Conservation (phyloP, 169 alveolate genomes). For the Plasmodium coatneyi region DNA sequence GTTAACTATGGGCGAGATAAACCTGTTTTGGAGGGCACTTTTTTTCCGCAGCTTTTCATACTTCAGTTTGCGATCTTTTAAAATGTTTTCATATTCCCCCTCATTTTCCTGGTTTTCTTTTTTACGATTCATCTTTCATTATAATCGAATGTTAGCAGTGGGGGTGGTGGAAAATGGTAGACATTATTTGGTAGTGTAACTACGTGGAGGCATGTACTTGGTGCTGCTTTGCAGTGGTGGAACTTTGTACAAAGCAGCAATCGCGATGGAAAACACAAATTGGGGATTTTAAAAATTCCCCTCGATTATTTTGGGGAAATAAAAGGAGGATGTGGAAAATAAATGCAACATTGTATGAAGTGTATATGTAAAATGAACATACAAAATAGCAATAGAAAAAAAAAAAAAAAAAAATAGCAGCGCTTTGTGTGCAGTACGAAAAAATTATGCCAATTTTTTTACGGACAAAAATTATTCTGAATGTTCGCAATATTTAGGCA, state of each 20-base stretch:
- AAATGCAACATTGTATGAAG: background rate
- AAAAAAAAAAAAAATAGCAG: background rate
- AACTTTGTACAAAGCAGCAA: background rate
- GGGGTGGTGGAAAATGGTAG: background rate
- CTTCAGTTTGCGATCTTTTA: slow-evolving; percentile 53
- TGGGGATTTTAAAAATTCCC: background rate
- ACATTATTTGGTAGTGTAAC: background rate
- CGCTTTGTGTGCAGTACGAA: slow-evolving; percentile 13
- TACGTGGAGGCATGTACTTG: background rate
- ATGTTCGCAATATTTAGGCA: slow-evolving; percentile 6
- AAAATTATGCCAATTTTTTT: background rate
- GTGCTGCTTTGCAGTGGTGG: background rate
- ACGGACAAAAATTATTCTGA: slow-evolving; percentile 1
- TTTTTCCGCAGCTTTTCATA: slow-evolving; percentile 42
- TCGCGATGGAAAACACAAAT: background rate
- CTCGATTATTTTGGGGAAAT: background rate
- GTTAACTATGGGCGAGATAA: slow-evolving; percentile 29
- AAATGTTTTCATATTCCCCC: slow-evolving; percentile 47
- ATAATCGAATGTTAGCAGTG: slow-evolving; percentile 6
- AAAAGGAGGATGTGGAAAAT: background rate
- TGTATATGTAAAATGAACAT: background rate
- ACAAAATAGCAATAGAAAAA: background rate
- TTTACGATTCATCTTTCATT: slow-evolving; percentile 51
- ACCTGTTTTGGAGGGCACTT: slow-evolving; percentile 17
- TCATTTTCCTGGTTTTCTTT: slow-evolving; percentile 12